Conservation (phyloP, 306 rosid genomes). For the Clitoria ternatea region DNA sequence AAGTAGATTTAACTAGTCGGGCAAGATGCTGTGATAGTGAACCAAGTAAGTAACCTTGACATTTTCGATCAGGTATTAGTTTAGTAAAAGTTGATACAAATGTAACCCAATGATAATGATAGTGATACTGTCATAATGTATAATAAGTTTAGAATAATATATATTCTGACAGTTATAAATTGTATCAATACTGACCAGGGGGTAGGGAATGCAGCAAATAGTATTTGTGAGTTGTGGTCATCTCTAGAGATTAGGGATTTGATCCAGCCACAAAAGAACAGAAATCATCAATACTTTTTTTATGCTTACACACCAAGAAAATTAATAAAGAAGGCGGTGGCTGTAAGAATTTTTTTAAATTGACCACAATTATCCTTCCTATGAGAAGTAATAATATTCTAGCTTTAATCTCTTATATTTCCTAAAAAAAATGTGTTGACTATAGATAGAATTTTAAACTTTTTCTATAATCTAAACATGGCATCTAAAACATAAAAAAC, state of each 20-base stretch:
- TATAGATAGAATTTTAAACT: no score
- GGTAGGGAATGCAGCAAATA: not conserved
- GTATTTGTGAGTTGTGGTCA: not conserved
- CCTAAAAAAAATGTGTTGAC: no score
- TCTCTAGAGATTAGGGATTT: not conserved
- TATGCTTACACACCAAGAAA: not conserved
- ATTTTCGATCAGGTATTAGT: not conserved
- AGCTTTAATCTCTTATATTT: no score
- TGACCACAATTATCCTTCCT: no score
- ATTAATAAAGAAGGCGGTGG: not conserved
- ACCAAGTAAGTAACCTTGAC: not conserved
- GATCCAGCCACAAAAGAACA: not conserved
- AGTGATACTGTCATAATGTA: no score
- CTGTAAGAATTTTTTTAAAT: constrained; percentile 7
- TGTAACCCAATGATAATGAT: not conserved
- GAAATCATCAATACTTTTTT: not conserved
- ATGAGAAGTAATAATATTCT: no score
- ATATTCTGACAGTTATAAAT: not conserved
- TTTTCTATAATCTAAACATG: no score
- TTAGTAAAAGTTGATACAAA: not conserved
- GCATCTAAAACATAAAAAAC: no score
- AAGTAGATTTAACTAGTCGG: not conserved
- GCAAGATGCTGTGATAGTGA: no score
- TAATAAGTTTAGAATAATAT: no score
- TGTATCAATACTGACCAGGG: not conserved